These are phyloP conservation scores for Lactifluus subvellereus DNA, from an alignment of 768 basidiomycete species.

Conservation along the genomic window DNA sequence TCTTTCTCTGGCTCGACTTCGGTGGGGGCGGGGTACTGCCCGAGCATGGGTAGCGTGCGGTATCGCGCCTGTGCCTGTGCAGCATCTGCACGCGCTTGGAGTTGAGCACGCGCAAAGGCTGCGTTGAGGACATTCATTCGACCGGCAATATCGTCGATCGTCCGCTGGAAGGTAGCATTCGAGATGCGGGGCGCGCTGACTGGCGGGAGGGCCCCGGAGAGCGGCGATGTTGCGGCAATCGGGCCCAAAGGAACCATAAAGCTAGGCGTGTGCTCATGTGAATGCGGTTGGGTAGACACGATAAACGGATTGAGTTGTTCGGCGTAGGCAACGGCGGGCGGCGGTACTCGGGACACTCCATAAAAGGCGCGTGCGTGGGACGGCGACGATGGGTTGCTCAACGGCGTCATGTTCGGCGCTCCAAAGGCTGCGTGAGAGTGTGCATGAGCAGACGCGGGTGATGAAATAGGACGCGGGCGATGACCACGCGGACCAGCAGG, in stretches of 20 bases:
- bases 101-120: constrained; percentile 23
- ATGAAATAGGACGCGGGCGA: constrained; percentile 23
- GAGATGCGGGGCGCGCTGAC: constrained; percentile 40
- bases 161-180: constrained; percentile 38
- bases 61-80: constrained; percentile 10
- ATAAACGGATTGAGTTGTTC: constrained; percentile 10
- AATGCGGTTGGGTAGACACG: background rate
- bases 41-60: constrained; percentile 8
- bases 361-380: constrained; percentile 8
- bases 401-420: constrained; percentile 1
- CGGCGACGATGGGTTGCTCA: constrained; percentile 6
- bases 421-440: constrained; percentile 2
- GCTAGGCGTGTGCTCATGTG: constrained; percentile 8
- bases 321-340: background rate
- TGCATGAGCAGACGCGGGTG: constrained; percentile 18
- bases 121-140: constrained; percentile 39
- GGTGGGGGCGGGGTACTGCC: constrained; percentile 3
- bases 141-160: constrained; percentile 42
- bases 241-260: constrained; percentile 15
- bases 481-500: constrained; percentile 24
- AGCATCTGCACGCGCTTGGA: constrained; percentile 22
- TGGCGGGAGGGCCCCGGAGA: constrained; percentile 33
- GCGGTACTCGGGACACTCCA: constrained; percentile 9
- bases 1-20: constrained; percentile 16
- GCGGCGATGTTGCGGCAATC: constrained; percentile 14